Evolutionary conservation across 2,329 filamentous ascomycete species (phyloP).

Genomic region (Pestalotiopsis sp.): DNA sequence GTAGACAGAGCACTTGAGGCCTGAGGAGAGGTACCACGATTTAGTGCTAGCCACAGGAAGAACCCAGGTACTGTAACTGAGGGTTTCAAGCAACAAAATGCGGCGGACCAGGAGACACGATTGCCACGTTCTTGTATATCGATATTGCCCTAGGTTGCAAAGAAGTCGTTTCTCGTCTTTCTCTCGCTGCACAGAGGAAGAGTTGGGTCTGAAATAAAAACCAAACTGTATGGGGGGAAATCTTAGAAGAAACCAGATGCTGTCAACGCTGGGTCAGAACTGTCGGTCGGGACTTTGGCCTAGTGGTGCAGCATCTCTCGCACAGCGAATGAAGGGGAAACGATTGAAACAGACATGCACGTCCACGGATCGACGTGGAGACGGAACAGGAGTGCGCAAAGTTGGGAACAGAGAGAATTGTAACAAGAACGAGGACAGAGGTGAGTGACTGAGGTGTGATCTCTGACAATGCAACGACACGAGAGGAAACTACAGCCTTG

Average conservation of each 20-base stretch:
- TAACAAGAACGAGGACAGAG: neutral
- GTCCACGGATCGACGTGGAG: slow-evolving; percentile 30
- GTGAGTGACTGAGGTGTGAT: neutral
- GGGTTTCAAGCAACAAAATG: too few species aligned
- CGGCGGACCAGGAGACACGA: too few species aligned
- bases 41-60: neutral
- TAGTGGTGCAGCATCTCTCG: slow-evolving; percentile 10
- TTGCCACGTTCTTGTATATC: too few species aligned
- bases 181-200: neutral
- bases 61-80: too few species aligned
- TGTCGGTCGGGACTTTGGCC: neutral
- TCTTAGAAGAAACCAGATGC: neutral
- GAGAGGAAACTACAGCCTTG: slow-evolving; percentile 15
- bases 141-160: neutral
- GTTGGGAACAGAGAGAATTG: slow-evolving; percentile 21
- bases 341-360: slow-evolving; percentile 30
- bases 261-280: slow-evolving; percentile 5
- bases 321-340: slow-evolving; percentile 22
- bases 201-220: neutral
- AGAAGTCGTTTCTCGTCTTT: neutral
- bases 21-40: neutral
- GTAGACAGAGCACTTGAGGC: neutral
- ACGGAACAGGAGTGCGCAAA: slow-evolving; percentile 4
- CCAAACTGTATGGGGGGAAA: neutral
- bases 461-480: slow-evolving; percentile 6